phyloP scores from a whole-genome alignment of 2,329 filamentous ascomycete genomes.

The Venturia aucupariae region DNA sequence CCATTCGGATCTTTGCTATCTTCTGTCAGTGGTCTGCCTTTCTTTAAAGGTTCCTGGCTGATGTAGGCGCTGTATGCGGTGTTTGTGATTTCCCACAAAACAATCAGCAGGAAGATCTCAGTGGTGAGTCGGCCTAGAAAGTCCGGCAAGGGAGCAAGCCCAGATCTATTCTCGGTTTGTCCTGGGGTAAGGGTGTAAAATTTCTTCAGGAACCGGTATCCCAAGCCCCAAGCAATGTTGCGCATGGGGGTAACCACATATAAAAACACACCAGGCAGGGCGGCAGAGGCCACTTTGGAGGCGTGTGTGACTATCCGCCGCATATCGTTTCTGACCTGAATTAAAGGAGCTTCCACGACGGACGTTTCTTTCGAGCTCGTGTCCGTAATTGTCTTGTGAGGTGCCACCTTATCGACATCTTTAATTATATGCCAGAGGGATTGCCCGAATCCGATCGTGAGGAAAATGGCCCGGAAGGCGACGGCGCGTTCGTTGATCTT shows the following conservation, averaged over 20 bases:
- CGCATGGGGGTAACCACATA: conserved; percentile 7
- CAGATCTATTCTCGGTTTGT: not conserved
- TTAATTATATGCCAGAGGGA: conserved; percentile 58
- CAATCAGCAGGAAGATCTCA: conserved; percentile 26
- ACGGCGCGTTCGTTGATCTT: conserved; percentile 79
- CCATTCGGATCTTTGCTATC: conserved; percentile 89
- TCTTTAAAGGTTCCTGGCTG: conserved; percentile 72
- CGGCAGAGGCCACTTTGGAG: conserved; percentile 14
- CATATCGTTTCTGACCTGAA: conserved; percentile 11
- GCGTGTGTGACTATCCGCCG: conserved; percentile 25
- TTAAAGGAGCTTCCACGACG: conserved; percentile 18
- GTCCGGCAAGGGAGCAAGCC: conserved; percentile 8
- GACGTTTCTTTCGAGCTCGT: conserved; percentile 19
- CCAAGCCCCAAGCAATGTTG: not conserved
- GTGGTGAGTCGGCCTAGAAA: conserved; percentile 14
- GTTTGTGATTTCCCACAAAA: conserved; percentile 72
- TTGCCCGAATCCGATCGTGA: conserved; percentile 61
- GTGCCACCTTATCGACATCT: conserved; percentile 61
- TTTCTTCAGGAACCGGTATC: conserved; percentile 40
- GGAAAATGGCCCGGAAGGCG: conserved; percentile 59
- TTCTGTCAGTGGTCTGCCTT: conserved; percentile 69
- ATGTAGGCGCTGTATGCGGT: conserved; percentile 72
- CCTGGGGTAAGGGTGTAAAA: conserved; percentile 11
- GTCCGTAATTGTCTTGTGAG: not conserved
- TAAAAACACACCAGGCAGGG: not conserved